Evolutionary conservation across 176 grass and related monocot genomes (phyloP), one percentile per base, ranked within the genome.

Genomic region (Luzula sylvatica): DNA sequence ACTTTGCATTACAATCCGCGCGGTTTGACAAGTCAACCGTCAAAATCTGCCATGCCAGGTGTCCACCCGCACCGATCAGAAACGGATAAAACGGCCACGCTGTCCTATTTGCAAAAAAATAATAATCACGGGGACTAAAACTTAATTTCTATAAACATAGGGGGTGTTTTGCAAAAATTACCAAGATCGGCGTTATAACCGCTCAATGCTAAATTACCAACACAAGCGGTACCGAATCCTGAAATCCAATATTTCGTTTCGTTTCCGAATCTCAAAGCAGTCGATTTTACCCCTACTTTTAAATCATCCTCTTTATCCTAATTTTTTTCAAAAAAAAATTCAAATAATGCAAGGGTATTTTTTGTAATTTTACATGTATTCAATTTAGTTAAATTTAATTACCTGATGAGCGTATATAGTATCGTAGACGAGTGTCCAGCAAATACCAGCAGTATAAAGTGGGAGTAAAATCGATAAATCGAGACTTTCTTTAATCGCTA

Each of bases 391-490:
- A 26, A 15, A 23, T 29, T 32, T 32, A 8, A 15, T 29, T 48
- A 80, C 76, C 62, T 73, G 63, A 68, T 80, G 76, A 29, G 76
- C 76, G 30, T 80, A 80, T 63, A 80, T 80, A 6, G 76, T 80
- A 56, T 80, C 76, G n/a, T 80, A 80, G 30, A 80, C 48, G 29
- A 80, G 63, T 23, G 76, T 80, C 76, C 76, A 80, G 54, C 35
- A 73, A 38, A 80, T 56, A 56, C 76, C 68, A 42, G 62, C 53
- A 47, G 27, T 59, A 48, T 73, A 72, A 14, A 80, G 22, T 15
- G 76, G 76, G 12, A 80, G 26, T 46, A 73, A 40, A 47, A 73
- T 68, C 52, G 16, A 27, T 52, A 60, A 26, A 17, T 19, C 47
- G 15, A 80, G 68, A 45, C 68, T 68, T 73, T 48, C 76, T 38